phyloP scores from a whole-genome alignment of 2,329 filamentous ascomycete genomes.

The Achaetomium macrosporum region DNA sequence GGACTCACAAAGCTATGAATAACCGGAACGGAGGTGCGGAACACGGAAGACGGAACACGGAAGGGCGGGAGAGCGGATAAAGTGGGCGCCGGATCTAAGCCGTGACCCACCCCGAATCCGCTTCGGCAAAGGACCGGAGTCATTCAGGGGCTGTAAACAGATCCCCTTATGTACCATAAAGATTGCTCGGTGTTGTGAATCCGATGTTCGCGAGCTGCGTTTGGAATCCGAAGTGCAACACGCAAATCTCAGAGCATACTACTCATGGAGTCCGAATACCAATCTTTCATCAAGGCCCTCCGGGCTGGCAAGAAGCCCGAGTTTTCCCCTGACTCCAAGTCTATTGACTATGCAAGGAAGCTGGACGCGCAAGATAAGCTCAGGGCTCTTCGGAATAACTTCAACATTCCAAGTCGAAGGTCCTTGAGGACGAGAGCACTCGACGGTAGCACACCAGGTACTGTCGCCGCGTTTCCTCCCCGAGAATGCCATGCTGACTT shows the following conservation, averaged over 20 bases:
- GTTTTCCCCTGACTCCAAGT: constrained; percentile 45
- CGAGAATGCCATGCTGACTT: background rate
- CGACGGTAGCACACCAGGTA: constrained; percentile 39
- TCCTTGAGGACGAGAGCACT: constrained; percentile 63
- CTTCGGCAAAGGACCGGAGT: constrained; percentile 4
- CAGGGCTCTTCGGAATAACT: constrained; percentile 59
- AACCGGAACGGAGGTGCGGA: constrained; percentile 15
- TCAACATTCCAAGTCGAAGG: constrained; percentile 68
- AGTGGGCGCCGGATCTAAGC: constrained; percentile 8
- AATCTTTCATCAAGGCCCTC: constrained; percentile 35
- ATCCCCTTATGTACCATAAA: background rate
- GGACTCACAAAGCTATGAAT: background rate
- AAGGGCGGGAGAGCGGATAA: constrained; percentile 1
- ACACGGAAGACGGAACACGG: constrained; percentile 19
- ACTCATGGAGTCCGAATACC: constrained; percentile 34
- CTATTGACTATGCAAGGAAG: constrained; percentile 42
- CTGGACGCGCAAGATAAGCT: constrained; percentile 60
- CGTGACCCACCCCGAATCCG: background rate
- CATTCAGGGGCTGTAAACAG: constrained; percentile 3
- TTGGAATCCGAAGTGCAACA: background rate
- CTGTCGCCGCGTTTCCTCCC: background rate
- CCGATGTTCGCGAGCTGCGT: background rate
- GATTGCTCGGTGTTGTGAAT: background rate
- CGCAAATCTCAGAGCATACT: background rate
- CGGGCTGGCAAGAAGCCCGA: constrained; percentile 36